Evolutionary conservation across 2,329 filamentous ascomycete genomes (phyloP), one percentile per base, ranked within the genome.

Genomic region (Orbilia blumenaviensis): DNA sequence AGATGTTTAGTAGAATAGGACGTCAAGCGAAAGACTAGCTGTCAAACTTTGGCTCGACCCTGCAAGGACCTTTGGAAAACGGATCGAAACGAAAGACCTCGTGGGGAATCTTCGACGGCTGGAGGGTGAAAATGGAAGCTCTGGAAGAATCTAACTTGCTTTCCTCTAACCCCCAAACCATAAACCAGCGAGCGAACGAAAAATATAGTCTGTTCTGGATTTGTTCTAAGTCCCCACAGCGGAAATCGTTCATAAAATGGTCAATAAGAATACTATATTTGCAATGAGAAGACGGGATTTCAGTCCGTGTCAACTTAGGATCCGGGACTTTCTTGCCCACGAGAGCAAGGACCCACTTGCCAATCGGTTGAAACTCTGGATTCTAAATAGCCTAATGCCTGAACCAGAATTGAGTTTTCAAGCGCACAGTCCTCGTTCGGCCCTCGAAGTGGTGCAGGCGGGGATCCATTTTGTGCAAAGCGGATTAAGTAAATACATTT

Each of bases 331-430:
- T 66, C 61, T n/a, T 58, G 50, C 61, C 61, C 68, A 66, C 52
- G 60, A 73, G 60, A 64, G 61, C 60, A 52, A 29, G 63, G 71
- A 75, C 63, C 71, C 71, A 68, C 63, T 62, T 75, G 21, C 44
- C 44, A 73, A 68, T 68, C 71, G 71, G 58, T 68, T 63, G 63
- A 67, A 67, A 67, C 56, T 75, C 54, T 67, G 62, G 63, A 61
- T 56, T 67, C 63, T 63, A 75, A 75, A 75, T 75, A 75, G 71
- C 71, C 71, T 75, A 75, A 75, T 75, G 63, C 71, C 42, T 63
- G 71, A 75, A 75, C 71, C 71, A 75, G 71, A 75, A 75, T 75
- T 66, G 62, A 67, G 44, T 74, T 66, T 56, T 66, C 62, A 61
- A 44, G 69, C 62, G 69, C 71, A 75, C 71, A 67, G 56, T 75